Evolutionary conservation across 495 filamentous ascomycete genomes (phyloP).

Genomic region (Xylaria longipes): DNA sequence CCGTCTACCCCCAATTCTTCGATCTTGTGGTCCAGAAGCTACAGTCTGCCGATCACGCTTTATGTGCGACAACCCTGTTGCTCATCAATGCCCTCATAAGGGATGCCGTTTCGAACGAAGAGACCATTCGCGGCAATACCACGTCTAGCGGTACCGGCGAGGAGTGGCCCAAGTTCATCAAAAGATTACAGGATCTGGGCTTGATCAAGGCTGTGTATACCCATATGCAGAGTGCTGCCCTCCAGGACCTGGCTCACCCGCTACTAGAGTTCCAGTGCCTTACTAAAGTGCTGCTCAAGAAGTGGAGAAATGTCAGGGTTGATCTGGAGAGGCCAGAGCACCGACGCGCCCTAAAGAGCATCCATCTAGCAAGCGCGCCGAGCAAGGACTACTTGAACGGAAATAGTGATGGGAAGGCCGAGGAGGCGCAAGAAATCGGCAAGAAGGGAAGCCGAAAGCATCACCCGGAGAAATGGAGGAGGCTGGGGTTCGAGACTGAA

Average conservation of each 20-base stretch:
- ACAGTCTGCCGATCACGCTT: conserved; percentile 91
- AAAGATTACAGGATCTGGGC: conserved; percentile 88
- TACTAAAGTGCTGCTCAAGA: conserved; percentile 86
- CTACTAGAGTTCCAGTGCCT: conserved; percentile 93
- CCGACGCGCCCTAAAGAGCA: conserved; percentile 79
- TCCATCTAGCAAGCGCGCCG: conserved; percentile 83
- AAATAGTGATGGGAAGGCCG: conserved; percentile 30
- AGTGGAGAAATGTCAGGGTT: conserved; percentile 86
- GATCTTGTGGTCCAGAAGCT: conserved; percentile 90
- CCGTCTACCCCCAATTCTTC: conserved; percentile 88
- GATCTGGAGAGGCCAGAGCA: conserved; percentile 90
- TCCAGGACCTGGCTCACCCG: conserved; percentile 94
- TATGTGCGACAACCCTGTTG: conserved; percentile 95
- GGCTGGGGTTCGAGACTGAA: conserved; percentile 91
- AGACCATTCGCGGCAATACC: conserved; percentile 35
- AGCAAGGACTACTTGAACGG: conserved; percentile 55
- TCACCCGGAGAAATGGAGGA: conserved; percentile 91
- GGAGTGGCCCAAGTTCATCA: conserved; percentile 97
- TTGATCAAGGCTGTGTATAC: conserved; percentile 89
- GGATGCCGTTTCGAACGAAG: conserved; percentile 86
- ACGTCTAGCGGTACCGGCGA: conserved; percentile 53
- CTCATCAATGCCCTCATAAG: conserved; percentile 94
- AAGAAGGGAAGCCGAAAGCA: conserved; percentile 68
- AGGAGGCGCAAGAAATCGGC: conserved; percentile 42
- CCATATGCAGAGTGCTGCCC: conserved; percentile 89